Percentiles rank a stretch among this genome's conserved stretches.
phyloP scores from a whole-genome alignment of 2,329 filamentous ascomycete genomes.

The Venturia nashicola region DNA sequence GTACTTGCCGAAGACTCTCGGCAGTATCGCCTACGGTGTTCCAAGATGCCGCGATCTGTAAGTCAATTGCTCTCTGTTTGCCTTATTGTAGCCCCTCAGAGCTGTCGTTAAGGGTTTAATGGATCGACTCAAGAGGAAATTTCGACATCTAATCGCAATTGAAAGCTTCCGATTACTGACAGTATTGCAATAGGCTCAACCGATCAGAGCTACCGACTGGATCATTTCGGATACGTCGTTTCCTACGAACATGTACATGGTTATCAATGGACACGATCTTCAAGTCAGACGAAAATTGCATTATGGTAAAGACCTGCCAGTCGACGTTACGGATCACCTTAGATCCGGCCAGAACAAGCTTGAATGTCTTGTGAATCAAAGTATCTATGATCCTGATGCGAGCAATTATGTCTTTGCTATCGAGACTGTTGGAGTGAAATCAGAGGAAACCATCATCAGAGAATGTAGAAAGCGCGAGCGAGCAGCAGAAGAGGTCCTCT shows the following conservation, averaged over 20 bases:
- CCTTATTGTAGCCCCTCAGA: not conserved
- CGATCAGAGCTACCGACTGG: slow-evolving; percentile 39
- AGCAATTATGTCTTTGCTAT: slow-evolving; percentile 52
- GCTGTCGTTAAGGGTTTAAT: not conserved
- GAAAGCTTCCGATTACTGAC: not conserved
- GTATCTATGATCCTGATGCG: slow-evolving; percentile 12
- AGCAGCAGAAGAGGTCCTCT: slow-evolving; percentile 37
- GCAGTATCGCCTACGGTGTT: slow-evolving; percentile 58
- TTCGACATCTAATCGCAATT: not conserved
- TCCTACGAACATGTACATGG: slow-evolving; percentile 56
- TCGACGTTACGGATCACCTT: slow-evolving; percentile 57
- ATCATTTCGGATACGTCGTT: slow-evolving; percentile 51
- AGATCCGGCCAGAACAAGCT: slow-evolving; percentile 49
- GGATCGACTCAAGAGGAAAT: not conserved
- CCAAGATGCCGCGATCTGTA: slow-evolving; percentile 17
- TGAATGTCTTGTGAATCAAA: slow-evolving; percentile 36
- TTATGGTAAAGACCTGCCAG: slow-evolving; percentile 61
- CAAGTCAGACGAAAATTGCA: slow-evolving; percentile 57
- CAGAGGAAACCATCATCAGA: slow-evolving; percentile 20
- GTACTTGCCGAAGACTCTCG: slow-evolving; percentile 39
- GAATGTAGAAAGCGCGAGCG: slow-evolving; percentile 18
- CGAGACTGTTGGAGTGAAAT: slow-evolving; percentile 51
- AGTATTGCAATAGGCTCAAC: not conserved
- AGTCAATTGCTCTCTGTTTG: not conserved
- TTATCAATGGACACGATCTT: slow-evolving; percentile 46